Base-by-base conservation (phyloP, 1,139 yeast genomes). In the Diutina pseudorugosa region DNA sequence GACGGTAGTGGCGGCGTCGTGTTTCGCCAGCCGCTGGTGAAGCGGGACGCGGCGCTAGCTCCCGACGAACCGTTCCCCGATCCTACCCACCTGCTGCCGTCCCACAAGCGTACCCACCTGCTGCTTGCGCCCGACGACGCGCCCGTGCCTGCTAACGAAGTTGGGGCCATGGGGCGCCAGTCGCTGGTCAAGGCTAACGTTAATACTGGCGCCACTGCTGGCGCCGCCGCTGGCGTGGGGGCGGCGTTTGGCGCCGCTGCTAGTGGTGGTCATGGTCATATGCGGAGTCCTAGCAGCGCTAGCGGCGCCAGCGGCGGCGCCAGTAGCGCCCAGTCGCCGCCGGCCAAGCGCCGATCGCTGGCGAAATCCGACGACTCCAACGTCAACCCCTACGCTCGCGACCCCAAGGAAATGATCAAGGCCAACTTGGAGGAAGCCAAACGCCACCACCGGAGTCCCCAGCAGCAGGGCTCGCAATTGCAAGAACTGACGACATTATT, bases 121-220 rank as follows among this genome's bases (percentile, higher is more conserved):
- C n/a, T 33, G 36, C 36, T 27, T 27, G 40, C 49, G n/a, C 40
- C 49, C 27, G 49, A 45, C 3, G 49, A 45, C 20, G 36, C 47
- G 11, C 47, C 47, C 8, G 30, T 45, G n/a, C 40, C 49, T 2
- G 36, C 36, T 7, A 25, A 45, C 12, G 49, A 45, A 5, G 49
- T 27, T 11, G 49, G 49, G 4, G 49, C 40, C 6, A 18, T 25
- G 36, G 42, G 42, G 5, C 42, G 42, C 20, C 6, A 16, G 9
- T 9, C 42, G 3, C 18, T 16, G 36, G 36, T 11, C 5, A 30
- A n/a, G 19, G 20, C 20, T 18, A 14, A 14, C 8, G 42, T 40
- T 12, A n/a, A 8, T 40, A 19, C 42, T 40, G 20, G 20, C 18
- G 42, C 42, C 9, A n/a, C 19, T 40, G 42, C 25, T 23, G 25